Percentiles rank a stretch among this genome's conserved stretches.
Conservation (phyloP, 2,329 filamentous ascomycete species). For the Rutstroemia sp. region DNA sequence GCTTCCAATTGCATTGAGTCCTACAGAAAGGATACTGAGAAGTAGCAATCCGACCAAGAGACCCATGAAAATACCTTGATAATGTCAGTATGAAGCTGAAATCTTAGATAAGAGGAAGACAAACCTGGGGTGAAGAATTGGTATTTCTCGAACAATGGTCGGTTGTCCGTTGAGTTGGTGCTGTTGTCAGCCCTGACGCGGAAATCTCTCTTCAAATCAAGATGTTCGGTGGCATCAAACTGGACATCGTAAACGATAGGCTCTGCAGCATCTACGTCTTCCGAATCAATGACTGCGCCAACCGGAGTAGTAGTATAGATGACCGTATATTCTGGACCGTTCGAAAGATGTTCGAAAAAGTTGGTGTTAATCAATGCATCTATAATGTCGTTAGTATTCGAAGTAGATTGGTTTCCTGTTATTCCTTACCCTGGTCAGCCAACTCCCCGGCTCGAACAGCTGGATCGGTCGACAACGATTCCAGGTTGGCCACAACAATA, state of each 20-base stretch:
- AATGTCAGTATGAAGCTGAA: not conserved
- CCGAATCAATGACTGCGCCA: not conserved
- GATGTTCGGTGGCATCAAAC: constrained; percentile 55
- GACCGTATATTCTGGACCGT: constrained; percentile 55
- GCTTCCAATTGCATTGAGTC: constrained; percentile 66
- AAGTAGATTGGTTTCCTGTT: too few species aligned
- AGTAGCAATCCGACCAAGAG: constrained; percentile 64
- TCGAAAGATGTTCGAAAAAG: constrained; percentile 31
- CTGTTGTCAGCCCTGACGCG: constrained; percentile 32
- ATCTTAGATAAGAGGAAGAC: constrained; percentile 24
- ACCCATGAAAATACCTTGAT: constrained; percentile 79
- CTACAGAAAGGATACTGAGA: constrained; percentile 70
- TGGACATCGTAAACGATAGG: constrained; percentile 51
- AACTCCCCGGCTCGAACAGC: constrained; percentile 37
- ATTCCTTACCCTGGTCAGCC: constrained; percentile 39
- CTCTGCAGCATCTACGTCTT: not conserved
- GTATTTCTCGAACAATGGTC: constrained; percentile 80
- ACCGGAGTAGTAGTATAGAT: constrained; percentile 62
- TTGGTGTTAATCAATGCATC: constrained; percentile 15
- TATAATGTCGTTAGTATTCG: constrained; percentile 14
- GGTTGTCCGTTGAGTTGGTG: constrained; percentile 37
- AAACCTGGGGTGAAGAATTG: constrained; percentile 86
- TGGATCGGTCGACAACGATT: not conserved
- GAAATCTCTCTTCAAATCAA: constrained; percentile 62
- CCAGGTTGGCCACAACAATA: not conserved